phyloP scores from a whole-genome alignment of 208 protist genomes.

The Balamuthia mandrillaris region DNA sequence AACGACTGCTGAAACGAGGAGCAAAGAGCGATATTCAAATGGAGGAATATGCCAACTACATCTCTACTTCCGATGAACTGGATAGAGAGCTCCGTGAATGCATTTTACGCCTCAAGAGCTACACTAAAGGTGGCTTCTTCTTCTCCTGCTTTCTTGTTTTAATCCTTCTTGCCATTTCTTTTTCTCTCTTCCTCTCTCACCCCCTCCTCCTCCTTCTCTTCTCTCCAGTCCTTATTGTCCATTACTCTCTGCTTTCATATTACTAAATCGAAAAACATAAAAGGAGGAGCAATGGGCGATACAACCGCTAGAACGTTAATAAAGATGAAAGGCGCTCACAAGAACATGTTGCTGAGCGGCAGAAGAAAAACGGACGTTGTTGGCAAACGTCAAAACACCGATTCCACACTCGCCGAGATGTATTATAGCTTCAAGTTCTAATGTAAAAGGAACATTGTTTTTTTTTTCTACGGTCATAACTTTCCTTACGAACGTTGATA shows the following conservation, averaged over 20 bases:
- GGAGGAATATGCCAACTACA: constrained; percentile 33
- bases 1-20: constrained; percentile 19
- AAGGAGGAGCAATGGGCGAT: constrained; percentile 16
- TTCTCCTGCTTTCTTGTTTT: too few species aligned
- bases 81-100: constrained; percentile 20
- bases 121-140: too few species aligned
- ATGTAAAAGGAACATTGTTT: too few species aligned
- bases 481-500: too few species aligned
- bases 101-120: neutral
- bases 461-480: too few species aligned
- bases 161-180: too few species aligned
- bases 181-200: too few species aligned
- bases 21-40: constrained; percentile 19
- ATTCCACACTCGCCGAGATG: neutral
- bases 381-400: neutral
- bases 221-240: too few species aligned
- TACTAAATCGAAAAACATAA: too few species aligned
- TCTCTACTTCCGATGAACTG: neutral
- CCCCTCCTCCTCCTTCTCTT: neutral
- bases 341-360: constrained; percentile 28
- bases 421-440: constrained; percentile 29
- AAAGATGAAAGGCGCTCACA: neutral
- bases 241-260: too few species aligned
- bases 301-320: constrained; percentile 22
- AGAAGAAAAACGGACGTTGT: constrained; percentile 4